phyloP scores from a whole-genome alignment of 2,329 filamentous ascomycete species.

The Lojkania enalia region DNA sequence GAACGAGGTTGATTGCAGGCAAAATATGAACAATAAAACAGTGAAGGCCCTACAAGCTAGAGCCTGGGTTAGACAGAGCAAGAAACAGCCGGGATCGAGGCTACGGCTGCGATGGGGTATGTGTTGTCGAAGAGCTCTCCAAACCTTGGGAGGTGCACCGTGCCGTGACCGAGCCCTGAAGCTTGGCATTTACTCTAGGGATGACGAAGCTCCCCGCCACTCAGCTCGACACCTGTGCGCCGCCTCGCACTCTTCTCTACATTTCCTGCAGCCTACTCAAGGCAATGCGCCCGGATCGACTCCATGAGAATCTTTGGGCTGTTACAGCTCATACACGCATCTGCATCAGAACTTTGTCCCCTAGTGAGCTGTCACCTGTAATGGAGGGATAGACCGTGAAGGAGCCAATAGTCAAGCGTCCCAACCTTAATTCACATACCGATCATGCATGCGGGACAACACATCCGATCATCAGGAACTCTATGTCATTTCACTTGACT shows the following conservation, averaged over 20 bases:
- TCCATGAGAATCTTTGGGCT: no score
- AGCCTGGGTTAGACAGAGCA: neutral
- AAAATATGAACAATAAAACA: conserved; percentile 12
- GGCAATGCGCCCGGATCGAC: no score
- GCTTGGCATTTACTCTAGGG: conserved; percentile 8
- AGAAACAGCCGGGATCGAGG: neutral
- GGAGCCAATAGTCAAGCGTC: conserved; percentile 22
- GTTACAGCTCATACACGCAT: conserved; percentile 39
- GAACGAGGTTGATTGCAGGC: neutral
- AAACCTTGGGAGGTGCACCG: conserved; percentile 5
- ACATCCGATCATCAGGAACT: conserved; percentile 37
- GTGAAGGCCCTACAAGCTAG: conserved; percentile 2
- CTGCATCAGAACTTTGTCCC: conserved; percentile 35
- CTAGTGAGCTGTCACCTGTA: conserved; percentile 16
- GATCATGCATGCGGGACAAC: conserved; percentile 40
- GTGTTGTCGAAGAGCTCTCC: conserved; percentile 11
- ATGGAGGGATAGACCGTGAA: conserved; percentile 5
- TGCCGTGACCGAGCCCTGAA: conserved; percentile 1
- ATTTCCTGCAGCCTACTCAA: no score
- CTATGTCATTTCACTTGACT: conserved; percentile 38
- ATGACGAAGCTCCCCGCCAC: conserved; percentile 20
- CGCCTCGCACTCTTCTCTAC: no score
- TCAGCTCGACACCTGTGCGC: conserved; percentile 3
- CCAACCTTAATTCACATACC: conserved; percentile 22
- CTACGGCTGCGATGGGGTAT: neutral